phyloP scores from a whole-genome alignment of 495 filamentous ascomycete species.

The Xylaria palmicola region DNA sequence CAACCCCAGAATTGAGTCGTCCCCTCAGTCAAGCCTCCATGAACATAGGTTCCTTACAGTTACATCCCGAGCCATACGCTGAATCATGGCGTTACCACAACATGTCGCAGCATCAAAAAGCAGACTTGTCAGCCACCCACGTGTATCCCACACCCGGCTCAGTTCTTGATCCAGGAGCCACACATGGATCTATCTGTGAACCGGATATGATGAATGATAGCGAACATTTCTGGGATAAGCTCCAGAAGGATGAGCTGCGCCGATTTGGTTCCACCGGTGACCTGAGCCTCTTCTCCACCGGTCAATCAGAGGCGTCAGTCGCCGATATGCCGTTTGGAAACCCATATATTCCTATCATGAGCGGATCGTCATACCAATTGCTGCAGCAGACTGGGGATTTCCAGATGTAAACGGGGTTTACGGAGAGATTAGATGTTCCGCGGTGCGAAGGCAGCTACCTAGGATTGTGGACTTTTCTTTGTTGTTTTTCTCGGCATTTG shows the following conservation, averaged over 20 bases:
- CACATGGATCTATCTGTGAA: neutral
- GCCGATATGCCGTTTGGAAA: slow-evolving; percentile 27
- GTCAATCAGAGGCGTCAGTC: slow-evolving; percentile 23
- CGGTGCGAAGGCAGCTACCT: no score
- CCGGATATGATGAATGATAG: neutral
- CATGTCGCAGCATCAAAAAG: slow-evolving; percentile 12
- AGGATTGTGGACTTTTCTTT: neutral
- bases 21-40: slow-evolving; percentile 13
- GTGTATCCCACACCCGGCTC: slow-evolving; percentile 13
- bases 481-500: neutral
- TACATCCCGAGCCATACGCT: slow-evolving; percentile 19
- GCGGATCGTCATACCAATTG: slow-evolving; percentile 16
- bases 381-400: slow-evolving; percentile 8
- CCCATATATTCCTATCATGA: slow-evolving; percentile 18
- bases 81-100: slow-evolving; percentile 18
- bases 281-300: slow-evolving; percentile 42
- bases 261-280: slow-evolving; percentile 37
- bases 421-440: neutral
- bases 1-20: slow-evolving; percentile 14
- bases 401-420: neutral
- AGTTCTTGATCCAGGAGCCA: slow-evolving; percentile 9
- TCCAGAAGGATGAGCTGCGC: slow-evolving; percentile 34
- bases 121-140: slow-evolving; percentile 7
- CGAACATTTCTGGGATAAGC: slow-evolving; percentile 18
- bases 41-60: slow-evolving; percentile 16